Evolutionary conservation across 2,329 filamentous ascomycete genomes (phyloP).

Genomic region (Pseudocercospora crystallina): DNA sequence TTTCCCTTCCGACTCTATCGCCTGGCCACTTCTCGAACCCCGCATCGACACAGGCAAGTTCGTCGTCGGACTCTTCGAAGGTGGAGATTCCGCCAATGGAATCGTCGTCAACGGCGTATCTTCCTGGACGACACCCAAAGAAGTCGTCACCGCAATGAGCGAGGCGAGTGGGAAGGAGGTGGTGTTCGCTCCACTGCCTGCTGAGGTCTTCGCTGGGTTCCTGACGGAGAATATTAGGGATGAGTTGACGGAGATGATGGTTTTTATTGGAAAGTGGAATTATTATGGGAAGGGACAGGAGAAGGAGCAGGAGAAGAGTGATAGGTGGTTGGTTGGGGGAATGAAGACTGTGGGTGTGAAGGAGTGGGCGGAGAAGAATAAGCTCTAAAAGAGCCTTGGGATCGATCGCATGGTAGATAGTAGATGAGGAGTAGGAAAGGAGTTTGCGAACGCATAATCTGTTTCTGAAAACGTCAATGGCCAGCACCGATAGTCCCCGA

Average conservation of each 20-base stretch:
- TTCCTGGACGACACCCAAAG: conserved; percentile 31
- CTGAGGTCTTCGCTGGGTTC: conserved; percentile 25
- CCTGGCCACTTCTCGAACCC: conserved; percentile 30
- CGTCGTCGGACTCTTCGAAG: conserved; percentile 32
- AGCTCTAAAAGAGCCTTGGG: too few species aligned
- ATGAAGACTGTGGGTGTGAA: conserved; percentile 20
- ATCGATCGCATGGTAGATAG: too few species aligned
- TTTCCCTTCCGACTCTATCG: conserved; percentile 25
- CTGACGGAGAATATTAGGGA: conserved; percentile 27
- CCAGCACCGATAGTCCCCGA: too few species aligned
- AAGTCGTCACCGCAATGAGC: conserved; percentile 25
- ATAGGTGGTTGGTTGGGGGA: conserved; percentile 28
- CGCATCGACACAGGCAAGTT: conserved; percentile 31
- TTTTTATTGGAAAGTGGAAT: conserved; percentile 27
- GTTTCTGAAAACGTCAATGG: too few species aligned
- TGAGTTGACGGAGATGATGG: conserved; percentile 33
- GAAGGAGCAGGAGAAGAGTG: conserved; percentile 28
- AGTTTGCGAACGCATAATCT: too few species aligned
- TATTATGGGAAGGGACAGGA: conserved; percentile 31
- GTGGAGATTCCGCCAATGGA: conserved; percentile 26
- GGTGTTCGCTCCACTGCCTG: conserved; percentile 26
- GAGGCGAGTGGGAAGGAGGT: conserved; percentile 27
- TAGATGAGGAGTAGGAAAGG: too few species aligned
- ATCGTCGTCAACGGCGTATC: conserved; percentile 27
- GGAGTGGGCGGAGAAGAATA: conserved; percentile 22